phyloP scores from a whole-genome alignment of 2,329 filamentous ascomycete species.

The Venturia aucupariae region DNA sequence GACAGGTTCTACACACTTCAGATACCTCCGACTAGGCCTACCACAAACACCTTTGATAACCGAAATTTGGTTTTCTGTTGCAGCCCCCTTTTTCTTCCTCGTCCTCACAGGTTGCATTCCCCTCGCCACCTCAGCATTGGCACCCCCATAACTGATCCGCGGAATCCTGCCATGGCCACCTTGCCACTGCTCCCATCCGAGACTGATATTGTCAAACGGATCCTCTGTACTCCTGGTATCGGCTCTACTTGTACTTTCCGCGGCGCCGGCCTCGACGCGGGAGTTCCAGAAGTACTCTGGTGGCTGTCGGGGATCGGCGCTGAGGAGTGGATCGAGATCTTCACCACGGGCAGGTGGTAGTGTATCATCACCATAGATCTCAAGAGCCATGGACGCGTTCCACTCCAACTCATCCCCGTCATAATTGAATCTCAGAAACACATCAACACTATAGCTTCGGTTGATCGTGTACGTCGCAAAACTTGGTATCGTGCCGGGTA shows the following conservation, averaged over 20 bases:
- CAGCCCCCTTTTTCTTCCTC: neutral
- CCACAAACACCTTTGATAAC: constrained; percentile 9
- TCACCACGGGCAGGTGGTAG: neutral
- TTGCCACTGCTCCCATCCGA: constrained; percentile 1
- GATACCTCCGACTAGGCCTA: constrained; percentile 1
- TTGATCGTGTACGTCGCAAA: constrained; percentile 12
- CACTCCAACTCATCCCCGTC: constrained; percentile 6
- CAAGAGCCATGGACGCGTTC: constrained; percentile 4
- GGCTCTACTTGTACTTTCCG: constrained; percentile 1
- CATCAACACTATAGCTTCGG: constrained; percentile 9
- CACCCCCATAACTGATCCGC: constrained; percentile 5
- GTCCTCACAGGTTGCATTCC: neutral
- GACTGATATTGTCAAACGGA: neutral
- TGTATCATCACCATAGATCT: neutral
- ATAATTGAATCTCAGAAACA: constrained; percentile 7
- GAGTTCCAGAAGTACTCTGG: constrained; percentile 12
- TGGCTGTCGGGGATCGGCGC: neutral
- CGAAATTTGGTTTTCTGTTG: neutral
- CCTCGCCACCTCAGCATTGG: neutral
- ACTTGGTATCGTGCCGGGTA: constrained; percentile 8
- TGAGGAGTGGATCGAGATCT: constrained; percentile 11
- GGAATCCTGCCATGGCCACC: constrained; percentile 6
- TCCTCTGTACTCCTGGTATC: constrained; percentile 1
- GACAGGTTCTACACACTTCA: constrained; percentile 8
- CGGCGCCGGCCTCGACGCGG: constrained; percentile 9